These are phyloP conservation scores for Neofusicoccum ribis DNA, from an alignment of 2,329 filamentous ascomycete species.

Conservation along the genomic window DNA sequence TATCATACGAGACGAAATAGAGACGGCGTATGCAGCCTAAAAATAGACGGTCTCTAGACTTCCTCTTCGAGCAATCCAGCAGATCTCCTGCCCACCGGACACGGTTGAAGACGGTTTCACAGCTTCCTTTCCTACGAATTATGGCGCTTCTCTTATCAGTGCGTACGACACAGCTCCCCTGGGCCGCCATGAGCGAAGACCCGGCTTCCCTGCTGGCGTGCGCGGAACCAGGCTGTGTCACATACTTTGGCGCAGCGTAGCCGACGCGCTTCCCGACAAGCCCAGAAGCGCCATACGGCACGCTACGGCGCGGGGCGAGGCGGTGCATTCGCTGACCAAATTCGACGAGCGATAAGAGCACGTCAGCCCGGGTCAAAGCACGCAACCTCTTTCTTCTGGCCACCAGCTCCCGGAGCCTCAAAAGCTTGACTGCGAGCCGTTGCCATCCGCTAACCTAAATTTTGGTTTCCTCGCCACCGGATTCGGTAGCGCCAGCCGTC, in stretches of 20 bases:
- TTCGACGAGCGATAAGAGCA: not conserved
- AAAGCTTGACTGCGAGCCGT: not conserved
- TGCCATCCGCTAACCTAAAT: too few relatives aligned
- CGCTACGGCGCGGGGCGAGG: not conserved
- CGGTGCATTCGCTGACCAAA: not conserved
- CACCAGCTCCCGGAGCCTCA: not conserved
- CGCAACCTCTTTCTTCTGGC: not conserved
- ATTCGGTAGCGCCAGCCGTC: too few relatives aligned
- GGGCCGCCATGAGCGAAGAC: not conserved
- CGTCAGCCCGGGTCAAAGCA: not conserved
- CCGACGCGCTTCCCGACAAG: too few relatives aligned
- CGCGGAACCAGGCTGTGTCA: not conserved
- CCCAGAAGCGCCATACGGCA: too few relatives aligned
- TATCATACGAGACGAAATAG: slow-evolving; percentile 12
- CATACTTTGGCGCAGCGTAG: not conserved
- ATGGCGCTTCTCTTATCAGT: too few relatives aligned
- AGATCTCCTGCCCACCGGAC: too few relatives aligned
- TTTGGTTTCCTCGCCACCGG: too few relatives aligned
- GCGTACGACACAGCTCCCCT: too few relatives aligned
- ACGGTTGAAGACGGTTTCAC: too few relatives aligned
- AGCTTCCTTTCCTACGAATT: too few relatives aligned
- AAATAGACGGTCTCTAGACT: not conserved
- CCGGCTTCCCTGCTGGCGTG: not conserved
- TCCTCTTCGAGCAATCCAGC: not conserved
- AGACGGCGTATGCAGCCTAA: not conserved